Conservation (phyloP, 768 basidiomycete genomes). For the Boletus patriciae region DNA sequence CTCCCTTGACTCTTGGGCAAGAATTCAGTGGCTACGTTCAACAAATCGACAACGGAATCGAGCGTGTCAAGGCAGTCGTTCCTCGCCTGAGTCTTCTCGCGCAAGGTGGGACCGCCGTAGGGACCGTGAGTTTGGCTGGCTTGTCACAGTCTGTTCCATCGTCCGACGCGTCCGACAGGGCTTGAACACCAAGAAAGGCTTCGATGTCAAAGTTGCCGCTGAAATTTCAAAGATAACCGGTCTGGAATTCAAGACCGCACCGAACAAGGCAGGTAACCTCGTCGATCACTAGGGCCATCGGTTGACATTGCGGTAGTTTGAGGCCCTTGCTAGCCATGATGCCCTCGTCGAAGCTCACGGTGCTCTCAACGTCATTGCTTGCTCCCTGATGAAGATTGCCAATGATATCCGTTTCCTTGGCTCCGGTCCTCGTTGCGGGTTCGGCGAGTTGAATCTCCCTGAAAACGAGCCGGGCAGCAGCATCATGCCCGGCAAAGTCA, state of each 20-base stretch:
- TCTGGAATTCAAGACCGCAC: conserved; percentile 90
- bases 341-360: conserved; percentile 97
- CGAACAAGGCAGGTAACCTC: conserved; percentile 78
- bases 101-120: conserved; percentile 98
- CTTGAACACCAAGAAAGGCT: conserved; percentile 94
- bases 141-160: not conserved
- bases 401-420: conserved; percentile 98
- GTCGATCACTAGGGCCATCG: not conserved
- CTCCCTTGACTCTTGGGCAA: conserved; percentile 95
- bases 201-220: conserved; percentile 90
- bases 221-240: conserved; percentile 93
- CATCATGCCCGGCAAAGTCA: conserved; percentile 99
- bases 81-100: conserved; percentile 88
- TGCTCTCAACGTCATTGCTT: conserved; percentile 94
- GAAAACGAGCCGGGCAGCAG: conserved; percentile 99
- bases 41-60: conserved; percentile 89
- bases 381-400: conserved; percentile 98
- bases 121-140: conserved; percentile 65
- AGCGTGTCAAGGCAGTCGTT: conserved; percentile 74
- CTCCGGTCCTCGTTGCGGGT: conserved; percentile 95
- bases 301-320: conserved; percentile 61
- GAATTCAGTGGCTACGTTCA: conserved; percentile 99
- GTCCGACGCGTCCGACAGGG: conserved; percentile 53
- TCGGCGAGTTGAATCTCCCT: conserved; percentile 91
- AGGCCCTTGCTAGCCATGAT: conserved; percentile 97